These are phyloP conservation scores for Phytophthora capsici DNA, from an alignment of 352 stramenopile genomes.

Conservation along the genomic window DNA sequence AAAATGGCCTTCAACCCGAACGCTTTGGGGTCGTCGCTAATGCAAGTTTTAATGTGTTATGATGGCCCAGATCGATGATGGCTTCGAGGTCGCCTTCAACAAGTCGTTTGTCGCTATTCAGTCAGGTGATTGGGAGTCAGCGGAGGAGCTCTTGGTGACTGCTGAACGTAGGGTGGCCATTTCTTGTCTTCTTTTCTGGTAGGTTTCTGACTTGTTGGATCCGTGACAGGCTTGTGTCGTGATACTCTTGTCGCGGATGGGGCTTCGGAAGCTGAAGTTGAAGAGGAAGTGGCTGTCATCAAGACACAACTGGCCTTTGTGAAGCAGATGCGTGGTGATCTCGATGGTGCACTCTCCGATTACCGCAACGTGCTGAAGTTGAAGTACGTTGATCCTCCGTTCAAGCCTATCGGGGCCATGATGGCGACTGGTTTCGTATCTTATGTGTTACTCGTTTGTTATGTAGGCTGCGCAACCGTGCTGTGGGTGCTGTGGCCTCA, in stretches of 20 bases:
- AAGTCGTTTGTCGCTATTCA: conserved; percentile 86
- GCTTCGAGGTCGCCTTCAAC: conserved; percentile 86
- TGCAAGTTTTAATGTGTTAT: conserved; percentile 1
- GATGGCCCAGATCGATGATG: conserved; percentile 62
- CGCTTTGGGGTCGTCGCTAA: conserved; percentile 1
- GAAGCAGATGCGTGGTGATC: conserved; percentile 77
- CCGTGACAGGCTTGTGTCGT: conserved; percentile 63
- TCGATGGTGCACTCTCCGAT: conserved; percentile 70
- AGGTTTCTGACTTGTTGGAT: conserved; percentile 4
- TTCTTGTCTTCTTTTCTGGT: neutral
- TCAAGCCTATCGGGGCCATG: neutral
- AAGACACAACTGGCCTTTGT: conserved; percentile 79
- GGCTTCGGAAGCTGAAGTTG: conserved; percentile 60
- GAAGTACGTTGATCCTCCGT: conserved; percentile 51
- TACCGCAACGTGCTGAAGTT: conserved; percentile 84
- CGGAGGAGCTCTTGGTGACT: conserved; percentile 54
- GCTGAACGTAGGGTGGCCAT: conserved; percentile 74
- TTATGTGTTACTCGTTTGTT: conserved; percentile 2
- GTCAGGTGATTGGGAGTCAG: conserved; percentile 54
- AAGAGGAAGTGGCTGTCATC: conserved; percentile 77
- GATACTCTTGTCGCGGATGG: conserved; percentile 65
- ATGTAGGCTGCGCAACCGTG: conserved; percentile 66
- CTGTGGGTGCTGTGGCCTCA: conserved; percentile 63
- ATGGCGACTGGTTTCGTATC: neutral
- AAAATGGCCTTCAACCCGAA: conserved; percentile 7